Percentiles rank a stretch among this genome's conserved stretches.
Evolutionary conservation across 441 rosid species (phyloP).

Genomic region (Aquilaria agallochum): DNA sequence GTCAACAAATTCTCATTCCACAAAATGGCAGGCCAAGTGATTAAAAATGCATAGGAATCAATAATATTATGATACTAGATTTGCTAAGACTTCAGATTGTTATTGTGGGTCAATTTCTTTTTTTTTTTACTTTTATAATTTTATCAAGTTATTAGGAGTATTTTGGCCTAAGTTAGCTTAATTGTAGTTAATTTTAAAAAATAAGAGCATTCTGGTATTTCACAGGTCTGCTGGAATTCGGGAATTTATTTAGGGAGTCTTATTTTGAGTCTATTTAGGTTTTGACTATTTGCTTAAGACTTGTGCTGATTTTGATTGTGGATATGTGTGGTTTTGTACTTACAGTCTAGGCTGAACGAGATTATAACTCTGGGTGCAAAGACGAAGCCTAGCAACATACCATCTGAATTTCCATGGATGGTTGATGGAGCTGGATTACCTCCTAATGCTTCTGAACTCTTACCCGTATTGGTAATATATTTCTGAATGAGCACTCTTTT

Average conservation of each 20-base stretch:
- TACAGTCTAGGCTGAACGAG: slow-evolving; percentile 93
- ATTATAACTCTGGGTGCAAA: slow-evolving; percentile 67
- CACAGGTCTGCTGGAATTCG: neutral
- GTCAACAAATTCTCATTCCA: too few relatives aligned
- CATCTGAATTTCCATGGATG: slow-evolving; percentile 93
- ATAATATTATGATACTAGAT: too few relatives aligned
- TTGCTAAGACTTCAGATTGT: too few relatives aligned
- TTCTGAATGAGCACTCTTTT: neutral
- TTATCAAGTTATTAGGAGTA: too few relatives aligned
- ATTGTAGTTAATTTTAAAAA: too few relatives aligned
- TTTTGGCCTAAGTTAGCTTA: too few relatives aligned
- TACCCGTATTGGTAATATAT: slow-evolving; percentile 66
- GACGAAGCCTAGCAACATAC: slow-evolving; percentile 38
- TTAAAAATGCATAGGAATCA: too few relatives aligned
- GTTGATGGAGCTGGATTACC: slow-evolving; percentile 98
- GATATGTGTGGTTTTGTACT: slow-evolving; percentile 7
- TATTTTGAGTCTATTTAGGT: neutral
- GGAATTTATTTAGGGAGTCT: neutral
- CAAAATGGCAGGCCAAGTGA: too few relatives aligned
- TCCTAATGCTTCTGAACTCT: slow-evolving; percentile 78
- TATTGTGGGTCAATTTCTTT: too few relatives aligned
- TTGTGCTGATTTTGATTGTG: neutral
- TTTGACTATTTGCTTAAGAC: neutral
- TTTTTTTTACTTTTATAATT: too few relatives aligned
- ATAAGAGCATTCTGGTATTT: too few relatives aligned